Evolutionary conservation across 2,329 filamentous ascomycete genomes (phyloP).

Genomic region (Fonsecaea multimorphosa): DNA sequence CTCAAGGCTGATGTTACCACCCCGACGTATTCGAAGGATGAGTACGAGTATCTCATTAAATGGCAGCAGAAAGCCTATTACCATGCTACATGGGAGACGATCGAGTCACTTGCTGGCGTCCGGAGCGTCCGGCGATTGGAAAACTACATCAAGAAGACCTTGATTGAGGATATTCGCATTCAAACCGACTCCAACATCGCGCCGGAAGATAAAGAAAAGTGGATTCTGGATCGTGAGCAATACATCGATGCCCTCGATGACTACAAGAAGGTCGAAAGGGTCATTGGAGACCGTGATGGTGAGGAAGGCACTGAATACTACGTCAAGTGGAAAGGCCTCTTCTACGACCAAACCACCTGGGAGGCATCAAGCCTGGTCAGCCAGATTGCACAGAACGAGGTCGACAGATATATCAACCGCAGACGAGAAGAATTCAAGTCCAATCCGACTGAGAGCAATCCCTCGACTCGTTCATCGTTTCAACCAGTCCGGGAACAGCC

Average conservation of each 20-base stretch:
- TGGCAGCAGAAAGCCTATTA: slow-evolving; percentile 96
- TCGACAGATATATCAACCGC: slow-evolving; percentile 88
- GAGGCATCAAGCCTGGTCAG: slow-evolving; percentile 78
- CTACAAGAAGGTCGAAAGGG: slow-evolving; percentile 88
- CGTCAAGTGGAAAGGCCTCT: slow-evolving; percentile 95
- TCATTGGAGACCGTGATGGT: slow-evolving; percentile 81
- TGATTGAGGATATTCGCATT: slow-evolving; percentile 79
- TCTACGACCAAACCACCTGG: slow-evolving; percentile 96
- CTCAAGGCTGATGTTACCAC: slow-evolving; percentile 68
- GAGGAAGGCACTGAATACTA: slow-evolving; percentile 86
- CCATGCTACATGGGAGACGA: slow-evolving; percentile 93
- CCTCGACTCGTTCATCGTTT: slow-evolving; percentile 74
- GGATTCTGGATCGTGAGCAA: slow-evolving; percentile 91
- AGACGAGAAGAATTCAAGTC: slow-evolving; percentile 80
- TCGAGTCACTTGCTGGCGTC: slow-evolving; percentile 73
- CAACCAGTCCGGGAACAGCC: slow-evolving; percentile 80
- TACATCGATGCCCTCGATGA: slow-evolving; percentile 87
- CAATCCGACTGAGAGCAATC: slow-evolving; percentile 76
- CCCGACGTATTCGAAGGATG: slow-evolving; percentile 61
- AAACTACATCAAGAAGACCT: slow-evolving; percentile 88
- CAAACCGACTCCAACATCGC: slow-evolving; percentile 74
- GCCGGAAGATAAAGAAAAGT: slow-evolving; percentile 88
- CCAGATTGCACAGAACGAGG: slow-evolving; percentile 80
- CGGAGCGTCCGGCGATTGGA: slow-evolving; percentile 88
- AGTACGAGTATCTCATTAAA: slow-evolving; percentile 92